These are phyloP conservation scores for Gynostemma pentaphyllum DNA, from an alignment of 306 rosid species.

Conservation along the genomic window DNA sequence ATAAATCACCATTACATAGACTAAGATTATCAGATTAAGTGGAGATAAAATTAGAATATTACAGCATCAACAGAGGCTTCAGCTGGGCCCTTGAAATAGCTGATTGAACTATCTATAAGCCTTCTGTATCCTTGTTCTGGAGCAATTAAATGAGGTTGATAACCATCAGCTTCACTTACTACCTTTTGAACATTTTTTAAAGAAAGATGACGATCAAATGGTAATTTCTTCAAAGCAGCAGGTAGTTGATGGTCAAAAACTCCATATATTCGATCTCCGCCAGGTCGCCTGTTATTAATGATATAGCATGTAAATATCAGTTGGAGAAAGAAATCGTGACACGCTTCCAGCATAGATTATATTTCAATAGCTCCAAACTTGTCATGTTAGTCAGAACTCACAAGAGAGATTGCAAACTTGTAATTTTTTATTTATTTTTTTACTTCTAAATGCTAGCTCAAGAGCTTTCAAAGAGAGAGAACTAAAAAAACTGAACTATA, in stretches of 20 bases:
- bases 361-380: not conserved
- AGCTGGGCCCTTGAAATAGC: conserved; percentile 97
- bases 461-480: not conserved
- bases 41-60: conserved; percentile 20
- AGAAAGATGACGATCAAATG: conserved; percentile 89
- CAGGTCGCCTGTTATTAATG: conserved; percentile 65
- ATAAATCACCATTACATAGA: not conserved
- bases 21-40: not conserved
- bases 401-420: not conserved
- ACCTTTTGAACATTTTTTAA: conserved; percentile 82
- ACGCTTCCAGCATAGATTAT: not conserved
- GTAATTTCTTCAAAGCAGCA: conserved; percentile 91
- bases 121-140: conserved; percentile 99
- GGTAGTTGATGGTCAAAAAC: conserved; percentile 96
- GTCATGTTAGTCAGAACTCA: not conserved
- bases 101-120: conserved; percentile 86
- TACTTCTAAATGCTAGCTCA: not conserved
- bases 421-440: not conserved
- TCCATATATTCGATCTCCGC: conserved; percentile 95
- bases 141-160: conserved; percentile 97
- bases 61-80: conserved; percentile 99
- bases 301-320: conserved; percentile 6
- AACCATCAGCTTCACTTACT: conserved; percentile 96
- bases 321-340: not conserved
- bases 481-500: not conserved